Evolutionary conservation across 371 early-diverging fungal species (phyloP), one percentile per base, ranked within the genome.

Genomic region (Mortierella sp.): DNA sequence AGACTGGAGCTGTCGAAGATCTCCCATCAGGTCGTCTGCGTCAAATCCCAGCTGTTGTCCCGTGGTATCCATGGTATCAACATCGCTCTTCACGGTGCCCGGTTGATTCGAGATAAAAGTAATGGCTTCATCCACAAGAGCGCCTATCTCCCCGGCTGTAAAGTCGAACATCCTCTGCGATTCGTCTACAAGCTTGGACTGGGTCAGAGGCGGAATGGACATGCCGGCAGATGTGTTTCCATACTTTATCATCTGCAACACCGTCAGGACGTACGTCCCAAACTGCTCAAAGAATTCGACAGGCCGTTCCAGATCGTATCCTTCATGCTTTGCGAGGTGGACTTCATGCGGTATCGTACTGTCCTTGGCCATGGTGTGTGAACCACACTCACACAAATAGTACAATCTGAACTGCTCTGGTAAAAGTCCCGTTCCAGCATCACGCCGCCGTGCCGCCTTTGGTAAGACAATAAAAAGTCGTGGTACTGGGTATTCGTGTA

Each of bases 321-420:
- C 53, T 1, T 42, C 34, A 19, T 61, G 54, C 1, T 34, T 46
- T 24, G 52, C 52, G 6, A 61, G 26, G 19, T 48, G 49, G 59
- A 59, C 41, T 39, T 59, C n/a, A 16, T 50, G 49, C 26, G 16
- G 27, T 14, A 27, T 38, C 16, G 45, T 61, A 42, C n/a, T 34
- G 30, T 16, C 2, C 3, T 14, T n/a, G 2, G 49, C 18, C 51
- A 42, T 67, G 27, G 68, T 67, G 54, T 67, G 68, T 3, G 46
- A 45, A 9, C 68, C 68, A 18, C 68, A 67, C 38, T 67, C 68
- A 26, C 61, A 67, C 16, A 67, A 34, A 26, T 61, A 67, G 49
- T 50, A 56, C 19, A 67, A 45, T 3, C 61, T 39, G 21, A 59
- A 66, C 23, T 38, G 51, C n/a, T 43, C 24, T 6, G 50, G 28